These are phyloP conservation scores for Spergularia marina DNA, from an alignment of 148 eudicot genomes.

Conservation along the genomic window DNA sequence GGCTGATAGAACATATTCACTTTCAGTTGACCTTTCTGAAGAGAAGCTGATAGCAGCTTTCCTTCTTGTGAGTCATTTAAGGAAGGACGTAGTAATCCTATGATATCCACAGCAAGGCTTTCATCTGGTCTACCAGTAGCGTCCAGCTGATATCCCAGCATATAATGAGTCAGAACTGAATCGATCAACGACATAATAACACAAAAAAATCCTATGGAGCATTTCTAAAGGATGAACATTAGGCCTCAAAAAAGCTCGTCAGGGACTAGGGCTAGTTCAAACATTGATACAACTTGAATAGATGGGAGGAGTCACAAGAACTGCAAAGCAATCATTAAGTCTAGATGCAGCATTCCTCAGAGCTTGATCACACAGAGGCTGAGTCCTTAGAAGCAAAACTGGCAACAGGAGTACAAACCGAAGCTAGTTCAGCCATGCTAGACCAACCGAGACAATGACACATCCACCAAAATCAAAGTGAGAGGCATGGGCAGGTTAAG, in stretches of 20 bases:
- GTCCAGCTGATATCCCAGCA: constrained; percentile 67
- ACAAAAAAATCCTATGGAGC: not conserved
- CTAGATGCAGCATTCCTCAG: no score
- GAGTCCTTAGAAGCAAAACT: no score
- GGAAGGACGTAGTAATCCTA: constrained; percentile 56
- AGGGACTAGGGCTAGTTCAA: not conserved
- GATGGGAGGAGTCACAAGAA: no score
- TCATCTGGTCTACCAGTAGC: constrained; percentile 96
- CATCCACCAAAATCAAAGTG: no score
- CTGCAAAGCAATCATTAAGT: no score
- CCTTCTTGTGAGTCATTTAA: constrained; percentile 54
- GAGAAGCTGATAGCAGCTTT: constrained; percentile 68
- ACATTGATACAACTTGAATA: not conserved
- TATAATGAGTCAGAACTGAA: constrained; percentile 12
- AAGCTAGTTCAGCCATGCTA: no score
- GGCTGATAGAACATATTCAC: constrained; percentile 73
- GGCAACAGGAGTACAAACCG: no score
- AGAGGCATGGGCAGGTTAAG: no score
- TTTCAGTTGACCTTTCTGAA: constrained; percentile 91
- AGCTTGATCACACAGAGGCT: no score
- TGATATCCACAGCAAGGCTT: constrained; percentile 71
- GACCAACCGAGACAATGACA: no score
- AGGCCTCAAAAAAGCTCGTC: not conserved
- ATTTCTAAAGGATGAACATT: not conserved
- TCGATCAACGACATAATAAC: not conserved